Evolutionary conservation across 2,329 filamentous ascomycete genomes (phyloP), one percentile per base, ranked within the genome.

Genomic region (Colletotrichum sp.): DNA sequence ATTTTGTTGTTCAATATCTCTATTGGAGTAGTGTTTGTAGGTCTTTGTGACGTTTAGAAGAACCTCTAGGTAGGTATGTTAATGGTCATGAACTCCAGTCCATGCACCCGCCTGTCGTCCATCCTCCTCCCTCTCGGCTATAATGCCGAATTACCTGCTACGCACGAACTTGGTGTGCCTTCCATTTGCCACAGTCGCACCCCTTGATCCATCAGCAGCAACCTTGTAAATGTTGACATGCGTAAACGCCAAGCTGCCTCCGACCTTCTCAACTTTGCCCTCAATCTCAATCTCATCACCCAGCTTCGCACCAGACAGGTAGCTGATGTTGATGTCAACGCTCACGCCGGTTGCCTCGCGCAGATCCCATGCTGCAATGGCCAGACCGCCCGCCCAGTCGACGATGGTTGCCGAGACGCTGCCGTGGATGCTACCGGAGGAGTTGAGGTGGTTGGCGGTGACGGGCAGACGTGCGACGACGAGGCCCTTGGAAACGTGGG

Each of bases 281-380:
- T 93, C 90, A 71, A 95, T 91, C 86, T 95, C 93, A 38, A 96
- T 86, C 78, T 87, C 88, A 75, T 95, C 94, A 16, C 92, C 93
- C 30, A 89, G 87, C 63, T 86, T 87, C 2, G 93, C 94, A 5
- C 90, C 90, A 48, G 90, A 89, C 71, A 94, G 86, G 79, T 95
- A 96, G 67, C 90, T 92, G 77, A 95, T 89, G 84, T 95, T 93
- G 82, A 96, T 95, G 82, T 96, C 94, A 43, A 93, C 89, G 78
- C 92, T 94, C 38, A 94, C 93, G 63, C 94, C 94, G 5, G 93
- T 94, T 80, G 88, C 90, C 34, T 89, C 87, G 30, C 88, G 84
- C 74, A 92, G 83, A 78, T 94, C 93, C 85, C 89, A 91, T 1
- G 91, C 90, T 6, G 93, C 91, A 79, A 96, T 93, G 26, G 93